Evolutionary conservation across 2,329 filamentous ascomycete genomes (phyloP).

Genomic region (Xylaria sp.): DNA sequence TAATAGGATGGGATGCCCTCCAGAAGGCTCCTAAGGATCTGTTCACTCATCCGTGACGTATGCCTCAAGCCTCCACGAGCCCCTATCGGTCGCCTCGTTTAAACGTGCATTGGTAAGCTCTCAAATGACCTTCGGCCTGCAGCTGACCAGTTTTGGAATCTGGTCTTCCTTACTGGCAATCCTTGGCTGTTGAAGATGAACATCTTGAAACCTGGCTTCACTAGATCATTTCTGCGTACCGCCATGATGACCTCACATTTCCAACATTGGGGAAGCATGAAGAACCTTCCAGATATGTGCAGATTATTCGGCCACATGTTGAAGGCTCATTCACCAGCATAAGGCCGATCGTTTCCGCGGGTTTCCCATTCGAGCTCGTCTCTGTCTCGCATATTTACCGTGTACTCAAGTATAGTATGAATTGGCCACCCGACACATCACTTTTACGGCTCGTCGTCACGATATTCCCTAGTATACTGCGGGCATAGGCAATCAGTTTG

Average conservation of each 20-base stretch:
- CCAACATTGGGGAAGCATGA: not conserved
- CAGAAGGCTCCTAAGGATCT: conserved; percentile 4
- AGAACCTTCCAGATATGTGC: not conserved
- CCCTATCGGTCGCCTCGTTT: conserved; percentile 1
- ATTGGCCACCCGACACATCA: not conserved
- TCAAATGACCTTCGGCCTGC: not conserved
- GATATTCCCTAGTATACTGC: not conserved
- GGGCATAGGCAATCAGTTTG: not conserved
- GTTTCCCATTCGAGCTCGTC: not conserved
- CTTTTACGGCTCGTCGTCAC: not conserved
- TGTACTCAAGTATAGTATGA: not conserved
- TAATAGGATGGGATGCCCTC: not conserved
- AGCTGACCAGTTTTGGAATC: not conserved
- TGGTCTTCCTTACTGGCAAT: not conserved
- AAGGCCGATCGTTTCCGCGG: not conserved
- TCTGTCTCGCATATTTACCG: not conserved
- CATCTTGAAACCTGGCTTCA: not conserved
- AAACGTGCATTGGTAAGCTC: not conserved
- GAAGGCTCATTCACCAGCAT: not conserved
- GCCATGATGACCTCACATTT: not conserved
- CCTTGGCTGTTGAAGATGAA: not conserved
- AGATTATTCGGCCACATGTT: not conserved
- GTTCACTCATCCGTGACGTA: conserved; percentile 4
- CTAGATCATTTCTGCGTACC: not conserved
- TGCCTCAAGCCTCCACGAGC: not conserved